Conservation (phyloP, 768 basidiomycete genomes). For the Scleroderma bovista region DNA sequence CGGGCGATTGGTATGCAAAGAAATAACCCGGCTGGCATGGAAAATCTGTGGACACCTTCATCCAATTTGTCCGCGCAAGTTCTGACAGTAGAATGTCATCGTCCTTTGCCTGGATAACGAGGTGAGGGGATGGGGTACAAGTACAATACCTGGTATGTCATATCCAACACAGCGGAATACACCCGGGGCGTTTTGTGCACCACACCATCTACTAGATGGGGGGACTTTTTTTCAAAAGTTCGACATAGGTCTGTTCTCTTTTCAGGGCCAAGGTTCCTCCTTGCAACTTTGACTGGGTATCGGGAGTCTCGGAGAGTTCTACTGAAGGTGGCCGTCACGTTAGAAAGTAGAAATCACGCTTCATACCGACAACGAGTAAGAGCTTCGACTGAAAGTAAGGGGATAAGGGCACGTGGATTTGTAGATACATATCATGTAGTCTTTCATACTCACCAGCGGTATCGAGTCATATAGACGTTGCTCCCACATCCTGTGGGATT, state of each 20-base stretch:
- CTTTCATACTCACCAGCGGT: too few species aligned
- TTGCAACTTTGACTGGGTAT: constrained; percentile 43
- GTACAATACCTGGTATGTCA: constrained; percentile 4
- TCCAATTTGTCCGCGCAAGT: constrained; percentile 43
- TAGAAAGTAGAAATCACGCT: not conserved
- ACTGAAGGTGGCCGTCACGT: constrained; percentile 1
- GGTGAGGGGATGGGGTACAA: not conserved
- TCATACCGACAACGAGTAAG: constrained; percentile 18
- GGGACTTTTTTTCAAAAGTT: constrained; percentile 43
- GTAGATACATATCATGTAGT: too few species aligned
- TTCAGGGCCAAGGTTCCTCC: constrained; percentile 40
- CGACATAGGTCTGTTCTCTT: constrained; percentile 48
- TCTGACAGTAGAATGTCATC: constrained; percentile 55
- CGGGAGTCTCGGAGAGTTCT: constrained; percentile 41
- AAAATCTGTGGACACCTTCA: constrained; percentile 32
- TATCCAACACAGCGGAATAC: constrained; percentile 32
- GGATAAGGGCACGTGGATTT: not conserved
- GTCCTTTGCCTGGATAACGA: constrained; percentile 31
- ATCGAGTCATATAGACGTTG: too few species aligned
- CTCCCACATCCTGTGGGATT: too few species aligned
- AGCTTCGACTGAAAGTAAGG: constrained; percentile 8
- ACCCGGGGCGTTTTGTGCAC: constrained; percentile 40
- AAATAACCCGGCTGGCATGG: constrained; percentile 42
- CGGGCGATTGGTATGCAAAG: constrained; percentile 39
- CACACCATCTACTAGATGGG: constrained; percentile 51